Evolutionary conservation across 352 stramenopile genomes (phyloP).

Genomic region (Achlya hypogyna): DNA sequence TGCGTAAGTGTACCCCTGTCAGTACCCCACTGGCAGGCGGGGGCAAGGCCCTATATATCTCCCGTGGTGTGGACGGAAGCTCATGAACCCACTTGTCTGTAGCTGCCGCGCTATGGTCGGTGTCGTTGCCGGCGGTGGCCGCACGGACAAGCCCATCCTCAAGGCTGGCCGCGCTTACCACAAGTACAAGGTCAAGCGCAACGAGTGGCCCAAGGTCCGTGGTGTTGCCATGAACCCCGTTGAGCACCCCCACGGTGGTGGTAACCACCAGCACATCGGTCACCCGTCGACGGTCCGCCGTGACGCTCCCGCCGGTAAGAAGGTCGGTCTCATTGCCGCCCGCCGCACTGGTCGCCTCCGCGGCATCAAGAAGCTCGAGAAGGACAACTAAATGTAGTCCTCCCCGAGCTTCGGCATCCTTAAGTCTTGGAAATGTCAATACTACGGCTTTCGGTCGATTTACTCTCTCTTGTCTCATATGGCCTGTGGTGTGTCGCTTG

Average conservation of each 20-base stretch:
- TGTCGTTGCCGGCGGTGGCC: conserved; percentile 96
- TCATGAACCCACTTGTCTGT: conserved; percentile 23
- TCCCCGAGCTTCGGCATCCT: not conserved
- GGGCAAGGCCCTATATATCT: not conserved
- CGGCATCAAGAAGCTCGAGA: conserved; percentile 96
- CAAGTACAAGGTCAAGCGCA: conserved; percentile 99
- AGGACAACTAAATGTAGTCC: conserved; percentile 58
- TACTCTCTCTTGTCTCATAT: not conserved
- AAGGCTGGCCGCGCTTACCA: conserved; percentile 97
- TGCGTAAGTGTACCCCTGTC: conserved; percentile 74
- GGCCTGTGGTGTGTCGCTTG: too few species aligned
- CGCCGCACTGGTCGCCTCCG: conserved; percentile 95
- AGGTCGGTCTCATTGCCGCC: conserved; percentile 98
- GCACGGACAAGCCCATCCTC: conserved; percentile 98
- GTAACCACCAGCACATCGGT: conserved; percentile 99
- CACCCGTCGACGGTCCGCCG: conserved; percentile 94
- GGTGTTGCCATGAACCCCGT: conserved; percentile 99
- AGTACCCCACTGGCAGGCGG: not conserved
- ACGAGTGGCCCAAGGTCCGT: conserved; percentile 98
- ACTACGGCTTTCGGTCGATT: not conserved
- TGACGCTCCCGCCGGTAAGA: conserved; percentile 94
- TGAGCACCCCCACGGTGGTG: conserved; percentile 99
- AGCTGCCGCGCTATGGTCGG: conserved; percentile 94
- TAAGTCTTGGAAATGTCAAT: conserved; percentile 22
- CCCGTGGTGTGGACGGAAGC: not conserved